Conservation (phyloP, 1,139 yeast genomes). For the Yamadazyma dushanensis region DNA sequence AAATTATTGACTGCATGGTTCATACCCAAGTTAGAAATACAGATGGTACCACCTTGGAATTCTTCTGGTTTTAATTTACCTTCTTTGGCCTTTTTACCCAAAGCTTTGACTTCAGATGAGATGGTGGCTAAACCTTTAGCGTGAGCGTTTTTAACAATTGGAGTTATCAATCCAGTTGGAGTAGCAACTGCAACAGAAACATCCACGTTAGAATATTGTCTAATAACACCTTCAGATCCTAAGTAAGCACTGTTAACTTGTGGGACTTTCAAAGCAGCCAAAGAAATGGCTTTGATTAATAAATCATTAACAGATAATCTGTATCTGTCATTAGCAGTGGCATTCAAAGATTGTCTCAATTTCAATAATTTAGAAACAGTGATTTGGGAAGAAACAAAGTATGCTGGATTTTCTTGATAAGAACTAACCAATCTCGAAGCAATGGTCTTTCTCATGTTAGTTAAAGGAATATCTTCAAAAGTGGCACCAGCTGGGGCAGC, state of each 20-base stretch:
- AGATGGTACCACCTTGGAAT: slow-evolving; percentile 98
- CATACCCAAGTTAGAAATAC: slow-evolving; percentile 98
- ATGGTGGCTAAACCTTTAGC: slow-evolving; percentile 80
- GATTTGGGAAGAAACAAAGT: slow-evolving; percentile 83
- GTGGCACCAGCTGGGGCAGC: slow-evolving; percentile 55
- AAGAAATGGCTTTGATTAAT: slow-evolving; percentile 89
- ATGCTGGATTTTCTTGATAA: slow-evolving; percentile 84
- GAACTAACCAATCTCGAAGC: slow-evolving; percentile 87
- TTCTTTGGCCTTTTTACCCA: slow-evolving; percentile 94
- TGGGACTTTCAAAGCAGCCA: slow-evolving; percentile 88
- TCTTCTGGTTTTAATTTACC: slow-evolving; percentile 93
- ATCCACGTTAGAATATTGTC: slow-evolving; percentile 90
- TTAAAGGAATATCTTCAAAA: slow-evolving; percentile 80
- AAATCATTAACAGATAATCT: slow-evolving; percentile 93
- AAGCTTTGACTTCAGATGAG: slow-evolving; percentile 82
- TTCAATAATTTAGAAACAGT: slow-evolving; percentile 89
- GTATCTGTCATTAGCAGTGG: slow-evolving; percentile 82
- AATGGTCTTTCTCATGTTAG: slow-evolving; percentile 92
- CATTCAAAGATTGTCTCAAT: slow-evolving; percentile 86
- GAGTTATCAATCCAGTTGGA: slow-evolving; percentile 95
- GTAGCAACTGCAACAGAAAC: slow-evolving; percentile 99
- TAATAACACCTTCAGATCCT: slow-evolving; percentile 82
- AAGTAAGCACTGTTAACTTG: slow-evolving; percentile 94
- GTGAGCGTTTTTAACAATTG: slow-evolving; percentile 87
- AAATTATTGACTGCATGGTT: slow-evolving; percentile 88